Base-by-base conservation (phyloP, 2,329 filamentous ascomycete genomes). In the Didymosphaeria variabile region DNA sequence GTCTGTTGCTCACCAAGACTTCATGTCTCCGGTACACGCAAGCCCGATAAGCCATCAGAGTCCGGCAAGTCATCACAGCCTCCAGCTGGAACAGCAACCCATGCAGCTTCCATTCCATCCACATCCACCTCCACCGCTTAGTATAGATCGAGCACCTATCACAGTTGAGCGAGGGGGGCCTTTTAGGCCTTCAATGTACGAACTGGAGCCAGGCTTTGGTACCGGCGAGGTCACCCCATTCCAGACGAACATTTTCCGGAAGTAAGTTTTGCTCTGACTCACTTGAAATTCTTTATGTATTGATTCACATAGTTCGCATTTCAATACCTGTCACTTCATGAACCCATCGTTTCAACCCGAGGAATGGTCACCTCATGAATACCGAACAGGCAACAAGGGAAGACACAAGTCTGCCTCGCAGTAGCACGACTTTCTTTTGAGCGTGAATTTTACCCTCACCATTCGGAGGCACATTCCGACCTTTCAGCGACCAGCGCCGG, bases 321-420 rank as follows among this genome's bases (percentile, higher is more conserved):
- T 79, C 77, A 84, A 84, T 59, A 82, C 81, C 21, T 82, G 82
- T 5, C 83, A 85, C 70, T 85, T 82, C 69, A 70, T 80, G 61
- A 85, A 84, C 64, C 80, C 81, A 21, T 81, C 84, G 34, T 85
- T 85, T 66, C 81, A 85, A 60, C 83, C 83, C 6, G 82, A 85
- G 64, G 81, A 84, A 61, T 85, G 83, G 82, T 77, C 76, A 63
- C 83, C 83, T 3, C 81, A 82, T 21, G 82, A 84, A 54, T 83
- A 82, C 61, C 72, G 77, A 34, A 79, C 74, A 17, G 70, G 70
- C 40, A 73, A 74, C 46, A 76, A 76, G 62, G 72, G 72, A 34
- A 74, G 76, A 55, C 73, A 79, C 68, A 79, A 79, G 62, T 77
- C 75, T 8, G 67, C 72, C 42, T 76, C 73, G 12, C 73, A 73